Conservation (phyloP, 2,329 filamentous ascomycete genomes). For the Periconia digitata region DNA sequence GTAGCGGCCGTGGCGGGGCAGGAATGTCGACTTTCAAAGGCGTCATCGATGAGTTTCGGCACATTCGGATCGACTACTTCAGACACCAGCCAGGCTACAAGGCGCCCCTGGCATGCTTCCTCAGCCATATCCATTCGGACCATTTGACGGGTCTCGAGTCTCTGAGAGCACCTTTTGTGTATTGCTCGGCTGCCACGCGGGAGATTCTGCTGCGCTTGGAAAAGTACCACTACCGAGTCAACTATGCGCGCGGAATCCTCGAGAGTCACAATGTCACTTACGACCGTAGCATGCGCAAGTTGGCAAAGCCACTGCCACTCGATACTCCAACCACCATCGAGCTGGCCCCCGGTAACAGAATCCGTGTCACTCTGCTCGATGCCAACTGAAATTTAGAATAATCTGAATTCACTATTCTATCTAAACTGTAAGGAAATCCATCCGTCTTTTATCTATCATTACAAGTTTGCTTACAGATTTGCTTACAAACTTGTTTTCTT, state of each 20-base stretch:
- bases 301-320: conserved; percentile 78
- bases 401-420: no score
- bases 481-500: no score
- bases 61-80: conserved; percentile 84
- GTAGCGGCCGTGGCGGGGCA: background rate
- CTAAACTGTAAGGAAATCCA: no score
- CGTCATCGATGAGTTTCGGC: conserved; percentile 67
- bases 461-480: no score
- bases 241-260: conserved; percentile 75
- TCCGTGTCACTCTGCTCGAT: conserved; percentile 83
- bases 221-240: conserved; percentile 76
- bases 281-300: conserved; percentile 65
- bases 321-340: conserved; percentile 79
- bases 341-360: conserved; percentile 65
- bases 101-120: conserved; percentile 78
- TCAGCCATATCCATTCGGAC: conserved; percentile 91
- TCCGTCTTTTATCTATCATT: no score
- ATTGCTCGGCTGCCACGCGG: conserved; percentile 82
- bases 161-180: conserved; percentile 78
- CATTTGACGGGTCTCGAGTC: conserved; percentile 80
- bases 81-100: conserved; percentile 56
- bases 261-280: conserved; percentile 76
- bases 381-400: no score
- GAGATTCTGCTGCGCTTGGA: conserved; percentile 80
- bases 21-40: conserved; percentile 41